Conservation (phyloP, 768 basidiomycete genomes). For the Amanita subjunquillea region DNA sequence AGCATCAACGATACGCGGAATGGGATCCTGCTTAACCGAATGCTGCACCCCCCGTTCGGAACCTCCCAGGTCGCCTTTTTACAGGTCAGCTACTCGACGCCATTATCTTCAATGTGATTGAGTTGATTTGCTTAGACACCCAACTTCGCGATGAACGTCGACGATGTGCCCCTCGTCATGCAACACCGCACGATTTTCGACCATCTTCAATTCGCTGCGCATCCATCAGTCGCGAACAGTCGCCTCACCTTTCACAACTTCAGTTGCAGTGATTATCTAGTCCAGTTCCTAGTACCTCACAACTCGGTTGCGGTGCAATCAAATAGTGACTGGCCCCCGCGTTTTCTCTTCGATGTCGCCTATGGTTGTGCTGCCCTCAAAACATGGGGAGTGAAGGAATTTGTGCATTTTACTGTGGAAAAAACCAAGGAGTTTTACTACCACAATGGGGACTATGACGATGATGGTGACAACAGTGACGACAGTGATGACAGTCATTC, state of each 20-base stretch:
- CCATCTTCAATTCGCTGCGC: background rate
- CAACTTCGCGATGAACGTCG: background rate
- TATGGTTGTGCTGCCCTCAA: conserved; percentile 13
- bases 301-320: conserved; percentile 10
- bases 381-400: conserved; percentile 10
- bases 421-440: conserved; percentile 10
- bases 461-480: too few relatives aligned
- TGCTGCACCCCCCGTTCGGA: conserved; percentile 2
- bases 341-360: conserved; percentile 10
- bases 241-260: conserved; percentile 7
- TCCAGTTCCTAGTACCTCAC: conserved; percentile 6
- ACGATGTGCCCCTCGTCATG: conserved; percentile 7
- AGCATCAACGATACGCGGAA: conserved; percentile 6
- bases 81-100: conserved; percentile 2
- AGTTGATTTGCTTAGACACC: background rate
- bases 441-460: too few relatives aligned
- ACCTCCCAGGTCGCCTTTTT: conserved; percentile 4
- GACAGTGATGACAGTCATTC: too few relatives aligned
- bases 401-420: conserved; percentile 6
- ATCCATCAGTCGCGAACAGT: background rate
- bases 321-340: conserved; percentile 10
- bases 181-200: conserved; percentile 5
- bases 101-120: background rate
- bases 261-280: conserved; percentile 1
- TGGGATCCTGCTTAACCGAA: conserved; percentile 5